Evolutionary conservation across 139 green algal genomes (phyloP).

Genomic region (Coelastrella sp.): DNA sequence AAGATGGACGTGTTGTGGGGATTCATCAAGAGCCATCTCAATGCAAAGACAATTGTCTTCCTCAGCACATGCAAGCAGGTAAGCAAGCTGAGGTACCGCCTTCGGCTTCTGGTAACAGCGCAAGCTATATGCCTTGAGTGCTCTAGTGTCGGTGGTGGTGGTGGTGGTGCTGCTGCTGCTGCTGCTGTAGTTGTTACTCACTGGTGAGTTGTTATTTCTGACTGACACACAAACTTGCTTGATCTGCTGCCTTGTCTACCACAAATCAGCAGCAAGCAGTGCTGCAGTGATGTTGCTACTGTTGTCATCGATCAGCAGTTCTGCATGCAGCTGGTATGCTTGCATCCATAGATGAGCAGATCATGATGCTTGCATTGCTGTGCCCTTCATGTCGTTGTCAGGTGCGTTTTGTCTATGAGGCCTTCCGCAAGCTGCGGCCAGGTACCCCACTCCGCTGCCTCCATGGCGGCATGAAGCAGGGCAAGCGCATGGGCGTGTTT

Average conservation of each 20-base stretch:
- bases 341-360: no score
- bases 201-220: no score
- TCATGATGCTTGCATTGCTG: background rate
- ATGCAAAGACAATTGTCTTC: slow-evolving; percentile 92
- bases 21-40: slow-evolving; percentile 95
- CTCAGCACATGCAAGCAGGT: slow-evolving; percentile 98
- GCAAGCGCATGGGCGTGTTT: slow-evolving; percentile 88
- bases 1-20: slow-evolving; percentile 97
- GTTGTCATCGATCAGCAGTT: no score
- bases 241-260: no score
- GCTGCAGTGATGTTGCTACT: no score
- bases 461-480: slow-evolving; percentile 97
- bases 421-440: slow-evolving; percentile 91
- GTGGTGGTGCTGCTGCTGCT: no score
- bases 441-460: slow-evolving; percentile 90
- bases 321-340: no score
- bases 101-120: background rate
- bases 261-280: no score
- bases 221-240: no score
- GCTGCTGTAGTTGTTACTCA: no score
- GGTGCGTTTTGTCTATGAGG: slow-evolving; percentile 94
- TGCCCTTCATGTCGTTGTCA: slow-evolving; percentile 45
- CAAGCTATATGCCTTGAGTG: background rate
- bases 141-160: background rate
- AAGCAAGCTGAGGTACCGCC: background rate